Evolutionary conservation across 345 rosid species (phyloP).

Genomic region (Salix exigua): DNA sequence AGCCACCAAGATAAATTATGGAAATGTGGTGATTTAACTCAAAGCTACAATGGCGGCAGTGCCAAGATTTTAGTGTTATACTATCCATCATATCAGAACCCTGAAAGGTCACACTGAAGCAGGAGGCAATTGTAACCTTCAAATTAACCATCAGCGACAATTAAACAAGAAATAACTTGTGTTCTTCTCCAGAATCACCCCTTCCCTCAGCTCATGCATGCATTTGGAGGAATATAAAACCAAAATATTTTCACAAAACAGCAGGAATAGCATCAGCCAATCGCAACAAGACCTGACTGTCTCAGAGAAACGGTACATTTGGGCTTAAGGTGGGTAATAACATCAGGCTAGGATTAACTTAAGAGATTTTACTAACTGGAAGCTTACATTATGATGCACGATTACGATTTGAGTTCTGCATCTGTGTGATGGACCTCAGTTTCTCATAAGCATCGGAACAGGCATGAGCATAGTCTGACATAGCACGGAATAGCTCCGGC

Average conservation of each 20-base stretch:
- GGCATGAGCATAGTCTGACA: slow-evolving; percentile 67
- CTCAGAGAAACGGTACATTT: neutral
- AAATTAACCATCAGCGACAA: neutral
- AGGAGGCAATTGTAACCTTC: neutral
- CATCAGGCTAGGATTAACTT: neutral
- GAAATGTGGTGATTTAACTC: too few relatives aligned
- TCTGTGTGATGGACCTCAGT: slow-evolving; percentile 42
- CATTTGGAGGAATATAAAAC: neutral
- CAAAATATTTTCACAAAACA: neutral
- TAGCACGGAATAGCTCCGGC: slow-evolving; percentile 81
- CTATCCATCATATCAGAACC: too few relatives aligned
- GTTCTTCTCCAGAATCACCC: neutral
- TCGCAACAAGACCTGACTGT: neutral
- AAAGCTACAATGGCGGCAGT: too few relatives aligned
- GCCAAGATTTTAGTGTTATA: too few relatives aligned
- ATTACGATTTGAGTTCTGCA: slow-evolving; percentile 32
- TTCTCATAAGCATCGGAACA: slow-evolving; percentile 63
- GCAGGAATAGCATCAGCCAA: neutral
- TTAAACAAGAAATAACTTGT: neutral
- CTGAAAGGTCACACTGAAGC: too few relatives aligned
- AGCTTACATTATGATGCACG: slow-evolving; percentile 4
- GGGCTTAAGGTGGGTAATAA: neutral
- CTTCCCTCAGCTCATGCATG: neutral
- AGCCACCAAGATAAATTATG: too few relatives aligned
- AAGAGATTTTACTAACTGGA: slow-evolving; percentile 9